These are phyloP conservation scores for Eucommia ulmoides DNA, from an alignment of 257 asterid genomes.

Conservation along the genomic window DNA sequence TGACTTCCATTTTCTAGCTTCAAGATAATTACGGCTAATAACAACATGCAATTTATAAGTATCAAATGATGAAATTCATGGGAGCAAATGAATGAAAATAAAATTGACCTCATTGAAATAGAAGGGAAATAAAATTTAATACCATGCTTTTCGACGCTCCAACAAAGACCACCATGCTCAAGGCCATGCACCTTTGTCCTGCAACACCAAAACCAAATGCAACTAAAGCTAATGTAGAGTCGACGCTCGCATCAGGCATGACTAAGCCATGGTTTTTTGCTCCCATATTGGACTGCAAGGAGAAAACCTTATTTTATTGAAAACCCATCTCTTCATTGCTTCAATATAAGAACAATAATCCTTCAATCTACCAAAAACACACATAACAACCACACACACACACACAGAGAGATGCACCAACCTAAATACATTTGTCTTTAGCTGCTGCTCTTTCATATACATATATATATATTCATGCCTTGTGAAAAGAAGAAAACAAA, in stretches of 20 bases:
- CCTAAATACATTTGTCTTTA: not conserved
- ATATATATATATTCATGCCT: not conserved
- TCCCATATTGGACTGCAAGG: slow-evolving; percentile 58
- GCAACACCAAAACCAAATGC: slow-evolving; percentile 83
- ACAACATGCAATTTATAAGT: no score
- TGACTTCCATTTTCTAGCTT: no score
- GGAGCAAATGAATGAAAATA: no score
- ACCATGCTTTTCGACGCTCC: slow-evolving; percentile 62
- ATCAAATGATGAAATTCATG: no score
- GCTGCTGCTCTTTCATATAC: not conserved
- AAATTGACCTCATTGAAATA: no score
- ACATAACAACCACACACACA: not conserved
- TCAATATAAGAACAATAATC: not conserved
- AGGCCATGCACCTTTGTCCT: slow-evolving; percentile 62
- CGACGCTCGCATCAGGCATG: slow-evolving; percentile 74
- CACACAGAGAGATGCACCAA: not conserved
- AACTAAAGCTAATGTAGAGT: slow-evolving; percentile 48
- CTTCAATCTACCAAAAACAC: no score
- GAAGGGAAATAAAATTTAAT: slow-evolving; percentile 1
- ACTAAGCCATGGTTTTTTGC: slow-evolving; percentile 61
- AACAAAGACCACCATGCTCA: slow-evolving; percentile 61
- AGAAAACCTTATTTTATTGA: slow-evolving; percentile 6
- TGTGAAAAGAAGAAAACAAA: no score
- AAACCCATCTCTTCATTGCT: slow-evolving; percentile 1
- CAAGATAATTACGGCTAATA: no score